phyloP scores from a whole-genome alignment of 306 rosid genomes.

The Prunus mongolica region DNA sequence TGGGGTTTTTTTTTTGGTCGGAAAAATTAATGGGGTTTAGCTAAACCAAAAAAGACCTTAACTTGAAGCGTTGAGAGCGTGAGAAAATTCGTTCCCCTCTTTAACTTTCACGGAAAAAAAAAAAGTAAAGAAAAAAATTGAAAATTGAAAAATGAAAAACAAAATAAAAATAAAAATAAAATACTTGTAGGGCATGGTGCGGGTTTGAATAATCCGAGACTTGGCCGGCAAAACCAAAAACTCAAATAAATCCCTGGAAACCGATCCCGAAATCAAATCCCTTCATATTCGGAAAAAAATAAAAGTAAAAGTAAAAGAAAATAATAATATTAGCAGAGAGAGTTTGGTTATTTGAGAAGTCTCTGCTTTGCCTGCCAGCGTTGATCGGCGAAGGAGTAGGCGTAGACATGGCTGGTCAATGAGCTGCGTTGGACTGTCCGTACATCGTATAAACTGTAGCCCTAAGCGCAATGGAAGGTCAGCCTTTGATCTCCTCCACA shows the following conservation, averaged over 20 bases:
- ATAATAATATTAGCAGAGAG: background rate
- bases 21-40: too few species aligned
- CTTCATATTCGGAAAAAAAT: background rate
- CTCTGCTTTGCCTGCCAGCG: background rate
- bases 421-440: background rate
- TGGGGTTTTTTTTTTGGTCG: too few species aligned
- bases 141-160: background rate
- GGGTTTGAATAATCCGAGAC: background rate
- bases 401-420: background rate
- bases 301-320: background rate
- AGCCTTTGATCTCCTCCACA: background rate
- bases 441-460: background rate
- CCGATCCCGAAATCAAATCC: background rate
- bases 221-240: background rate
- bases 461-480: constrained; percentile 5
- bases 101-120: too few species aligned
- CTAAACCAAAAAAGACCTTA: too few species aligned
- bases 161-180: background rate
- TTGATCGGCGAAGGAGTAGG: background rate
- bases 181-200: background rate
- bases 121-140: background rate
- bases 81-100: too few species aligned
- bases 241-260: background rate
- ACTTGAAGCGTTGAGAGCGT: too few species aligned
- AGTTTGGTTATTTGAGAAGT: too few species aligned